These are phyloP conservation scores for Penicillium sp. DNA, from an alignment of 2,329 filamentous ascomycete genomes.

Conservation along the genomic window DNA sequence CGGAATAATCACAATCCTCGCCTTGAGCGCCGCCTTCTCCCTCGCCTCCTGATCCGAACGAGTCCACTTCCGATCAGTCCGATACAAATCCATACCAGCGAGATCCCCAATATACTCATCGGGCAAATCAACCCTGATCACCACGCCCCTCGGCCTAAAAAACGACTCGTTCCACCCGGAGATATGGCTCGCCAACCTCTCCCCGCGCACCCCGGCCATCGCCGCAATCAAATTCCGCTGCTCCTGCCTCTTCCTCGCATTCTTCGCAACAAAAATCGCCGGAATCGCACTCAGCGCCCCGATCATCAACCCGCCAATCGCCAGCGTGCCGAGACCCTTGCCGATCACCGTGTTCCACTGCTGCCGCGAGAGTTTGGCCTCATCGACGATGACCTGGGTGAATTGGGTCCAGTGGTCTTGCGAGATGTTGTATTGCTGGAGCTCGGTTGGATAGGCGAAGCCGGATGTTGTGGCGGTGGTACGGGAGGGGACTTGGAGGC, in stretches of 20 bases:
- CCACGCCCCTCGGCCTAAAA: slow-evolving; percentile 30
- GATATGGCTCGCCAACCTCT: slow-evolving; percentile 25
- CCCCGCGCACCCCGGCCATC: slow-evolving; percentile 14
- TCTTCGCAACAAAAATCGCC: slow-evolving; percentile 27
- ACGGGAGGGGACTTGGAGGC: slow-evolving; percentile 35
- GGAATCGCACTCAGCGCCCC: slow-evolving; percentile 34
- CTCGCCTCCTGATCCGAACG: slow-evolving; percentile 5
- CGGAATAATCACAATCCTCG: slow-evolving; percentile 34
- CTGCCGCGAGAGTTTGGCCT: slow-evolving; percentile 29
- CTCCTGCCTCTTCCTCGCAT: slow-evolving; percentile 25
- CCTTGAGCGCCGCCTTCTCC: slow-evolving; percentile 26
- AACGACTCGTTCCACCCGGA: slow-evolving; percentile 33
- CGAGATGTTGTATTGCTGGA: slow-evolving; percentile 25
- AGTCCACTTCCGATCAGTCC: not conserved
- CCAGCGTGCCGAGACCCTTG: slow-evolving; percentile 32
- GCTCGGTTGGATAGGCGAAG: slow-evolving; percentile 33
- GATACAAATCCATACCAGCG: slow-evolving; percentile 25
- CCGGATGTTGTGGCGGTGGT: slow-evolving; percentile 31
- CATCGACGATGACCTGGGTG: slow-evolving; percentile 30
- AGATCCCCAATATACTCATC: slow-evolving; percentile 30
- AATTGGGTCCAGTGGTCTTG: slow-evolving; percentile 30
- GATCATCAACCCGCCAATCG: slow-evolving; percentile 34
- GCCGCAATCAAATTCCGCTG: slow-evolving; percentile 29
- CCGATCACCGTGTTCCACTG: slow-evolving; percentile 36
- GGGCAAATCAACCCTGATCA: slow-evolving; percentile 37